Base-by-base conservation (phyloP, 768 basidiomycete species). In the Lentinula sp. region DNA sequence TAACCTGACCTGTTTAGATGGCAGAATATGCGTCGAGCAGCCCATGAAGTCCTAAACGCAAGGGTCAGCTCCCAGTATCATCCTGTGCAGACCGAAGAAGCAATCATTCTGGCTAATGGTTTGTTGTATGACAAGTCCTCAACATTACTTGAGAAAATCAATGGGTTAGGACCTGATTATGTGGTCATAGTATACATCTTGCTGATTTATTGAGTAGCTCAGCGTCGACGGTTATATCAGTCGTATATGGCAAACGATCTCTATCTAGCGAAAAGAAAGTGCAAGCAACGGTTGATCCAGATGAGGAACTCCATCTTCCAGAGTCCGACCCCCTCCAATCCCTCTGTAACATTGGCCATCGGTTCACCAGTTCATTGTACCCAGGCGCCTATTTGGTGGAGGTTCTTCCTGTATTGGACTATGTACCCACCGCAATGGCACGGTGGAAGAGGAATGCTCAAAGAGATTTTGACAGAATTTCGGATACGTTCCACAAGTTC, bases 21-120 rank as follows among this genome's bases (percentile, higher is more conserved):
- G 59, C 59, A 49, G n/a, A 50, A 18, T 32, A 60, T 60, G 59
- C 59, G 59, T n/a, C 48, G 50, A 12, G 59, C 59, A 36, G 51
- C 49, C 18, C 49, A 60, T 52, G 23, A 23, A 6, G 49, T 49
- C 4, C 32, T 60, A 2, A 52, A 52, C 28, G 49, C 41, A 15
- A 39, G 50, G 8, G 39, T 41, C 18, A 49, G 45, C 36, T 20
- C 36, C 4, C 35, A 60, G 15, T 60, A 60, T 50, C 50, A 60
- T 6, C 50, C 49, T 16, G 59, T 41, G 0, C 49, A 60, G 28
- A 42, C 33, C 16, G 50, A 60, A 15, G 49, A 60, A 35, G 50
- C 49, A 2, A 36, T 60, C 9, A 32, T 52, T 20, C 59, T 60
- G 36, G 50, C 59, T 20, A 35, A 51, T 33, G 49, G 37, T 23